Conservation (phyloP, 306 rosid species). For the Lathyrus oleraceus region DNA sequence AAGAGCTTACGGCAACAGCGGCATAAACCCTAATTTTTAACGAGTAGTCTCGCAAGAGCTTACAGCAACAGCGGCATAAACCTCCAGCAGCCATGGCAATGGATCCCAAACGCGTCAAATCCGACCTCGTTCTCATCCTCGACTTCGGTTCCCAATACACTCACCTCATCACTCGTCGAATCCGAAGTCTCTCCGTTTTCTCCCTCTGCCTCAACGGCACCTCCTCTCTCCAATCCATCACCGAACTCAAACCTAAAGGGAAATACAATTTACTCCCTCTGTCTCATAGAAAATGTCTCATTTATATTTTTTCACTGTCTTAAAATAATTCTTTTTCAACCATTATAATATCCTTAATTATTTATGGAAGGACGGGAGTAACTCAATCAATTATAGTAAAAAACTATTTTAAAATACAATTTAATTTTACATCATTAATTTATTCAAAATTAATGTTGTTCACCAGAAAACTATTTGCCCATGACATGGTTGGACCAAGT, state of each 20-base stretch:
- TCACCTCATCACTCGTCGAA: slow-evolving; percentile 95
- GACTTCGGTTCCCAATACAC: slow-evolving; percentile 96
- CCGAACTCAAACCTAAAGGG: slow-evolving; percentile 7
- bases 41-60: neutral
- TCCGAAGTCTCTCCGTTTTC: slow-evolving; percentile 75
- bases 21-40: neutral
- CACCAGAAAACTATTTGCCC: neutral
- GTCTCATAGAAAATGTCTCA: no score
- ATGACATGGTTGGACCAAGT: slow-evolving; percentile 26
- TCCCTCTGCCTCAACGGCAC: slow-evolving; percentile 93
- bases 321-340: no score
- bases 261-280: no score
- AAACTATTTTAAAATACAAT: no score
- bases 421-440: no score
- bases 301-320: no score
- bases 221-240: slow-evolving; percentile 61
- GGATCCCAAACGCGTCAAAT: slow-evolving; percentile 66
- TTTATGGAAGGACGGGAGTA: no score
- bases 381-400: no score
- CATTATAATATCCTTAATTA: no score
- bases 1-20: neutral
- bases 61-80: neutral
- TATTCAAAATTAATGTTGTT: no score
- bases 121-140: slow-evolving; percentile 75
- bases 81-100: neutral